Base-by-base conservation (phyloP, 2,329 filamentous ascomycete species). In the Ceratocystis colombiana region DNA sequence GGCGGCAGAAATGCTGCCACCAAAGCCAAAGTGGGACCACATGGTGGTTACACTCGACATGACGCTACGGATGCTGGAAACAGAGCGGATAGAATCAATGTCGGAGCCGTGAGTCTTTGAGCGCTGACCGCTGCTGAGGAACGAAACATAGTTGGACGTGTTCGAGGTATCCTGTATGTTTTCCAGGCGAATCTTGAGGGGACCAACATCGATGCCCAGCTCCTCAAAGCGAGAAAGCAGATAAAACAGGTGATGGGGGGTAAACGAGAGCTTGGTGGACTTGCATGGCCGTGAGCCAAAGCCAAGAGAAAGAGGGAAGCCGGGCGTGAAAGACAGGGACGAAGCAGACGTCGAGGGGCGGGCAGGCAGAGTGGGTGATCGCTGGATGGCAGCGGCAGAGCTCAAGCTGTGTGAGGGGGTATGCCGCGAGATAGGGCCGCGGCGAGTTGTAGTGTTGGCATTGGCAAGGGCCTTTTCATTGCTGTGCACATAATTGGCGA, bases 381-480 rank as follows among this genome's bases (percentile, higher is more conserved):
- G 77, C n/a, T 80, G 80, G 65, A 79, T 78, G 5, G 64, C 50
- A 64, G 81, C 76, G 66, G 84, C 78, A 33, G 83, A 80, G 68
- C 83, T 84, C 63, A 85, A 81, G 73, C 83, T 87, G 71, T 86
- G 84, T 12, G 87, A 86, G 66, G 84, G 77, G 70, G 82, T 84
- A 84, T 92, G 85, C 72, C 87, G 88, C 69, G 84, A 79, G 50
- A 81, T 78, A 69, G 84, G 82, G 72, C 89, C 87, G 72, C 89
- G 85, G 75, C 88, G 87, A 71, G 37, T 41, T 95, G 82, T 41
- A 76, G 96, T 93, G 69, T 96, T 80, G 72, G 93, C 93, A 79
- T 97, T 97, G 74, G 94, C 94, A 69, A 99, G 84, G 46, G 92
- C 93, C 78, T 96, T 96, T 78, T 99, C 94, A 79, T 99, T 91